Evolutionary conservation across 2,329 filamentous ascomycete species (phyloP).

Genomic region (Cryphonectria carpinicola): DNA sequence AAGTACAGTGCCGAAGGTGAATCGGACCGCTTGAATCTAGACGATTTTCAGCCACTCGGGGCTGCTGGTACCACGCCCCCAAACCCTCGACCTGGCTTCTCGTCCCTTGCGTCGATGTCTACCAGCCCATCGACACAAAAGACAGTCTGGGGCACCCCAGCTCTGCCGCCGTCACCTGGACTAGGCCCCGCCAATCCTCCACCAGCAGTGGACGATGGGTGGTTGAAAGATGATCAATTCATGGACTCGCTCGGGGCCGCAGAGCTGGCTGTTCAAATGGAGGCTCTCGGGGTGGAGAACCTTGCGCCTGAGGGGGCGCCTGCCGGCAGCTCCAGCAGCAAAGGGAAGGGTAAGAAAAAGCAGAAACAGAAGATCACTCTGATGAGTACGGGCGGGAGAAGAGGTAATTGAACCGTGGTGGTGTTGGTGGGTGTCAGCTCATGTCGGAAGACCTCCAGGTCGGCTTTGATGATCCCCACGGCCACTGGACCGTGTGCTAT

Average conservation of each 20-base stretch:
- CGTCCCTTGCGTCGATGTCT: conserved; percentile 74
- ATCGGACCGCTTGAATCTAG: conserved; percentile 47
- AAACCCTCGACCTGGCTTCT: conserved; percentile 64
- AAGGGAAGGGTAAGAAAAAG: conserved; percentile 60
- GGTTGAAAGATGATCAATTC: conserved; percentile 81
- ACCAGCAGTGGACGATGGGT: conserved; percentile 68
- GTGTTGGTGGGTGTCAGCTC: not conserved
- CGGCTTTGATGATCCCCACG: not conserved
- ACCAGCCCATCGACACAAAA: conserved; percentile 76
- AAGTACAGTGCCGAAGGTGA: conserved; percentile 38
- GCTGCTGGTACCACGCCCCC: conserved; percentile 57
- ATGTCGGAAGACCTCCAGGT: not conserved
- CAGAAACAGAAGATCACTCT: conserved; percentile 74
- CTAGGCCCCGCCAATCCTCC: conserved; percentile 48
- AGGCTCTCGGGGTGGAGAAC: conserved; percentile 52
- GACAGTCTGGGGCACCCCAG: conserved; percentile 92
- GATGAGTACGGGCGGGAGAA: conserved; percentile 68
- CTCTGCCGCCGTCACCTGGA: conserved; percentile 61
- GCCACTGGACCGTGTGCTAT: not conserved
- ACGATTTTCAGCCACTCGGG: conserved; percentile 69
- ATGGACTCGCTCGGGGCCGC: conserved; percentile 67
- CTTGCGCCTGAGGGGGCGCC: conserved; percentile 28
- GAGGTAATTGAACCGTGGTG: conserved; percentile 42
- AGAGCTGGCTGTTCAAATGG: conserved; percentile 64
- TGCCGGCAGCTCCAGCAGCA: conserved; percentile 33